Conservation (phyloP, 2,329 filamentous ascomycete species). For the Stagonosporopsis vannaccii region DNA sequence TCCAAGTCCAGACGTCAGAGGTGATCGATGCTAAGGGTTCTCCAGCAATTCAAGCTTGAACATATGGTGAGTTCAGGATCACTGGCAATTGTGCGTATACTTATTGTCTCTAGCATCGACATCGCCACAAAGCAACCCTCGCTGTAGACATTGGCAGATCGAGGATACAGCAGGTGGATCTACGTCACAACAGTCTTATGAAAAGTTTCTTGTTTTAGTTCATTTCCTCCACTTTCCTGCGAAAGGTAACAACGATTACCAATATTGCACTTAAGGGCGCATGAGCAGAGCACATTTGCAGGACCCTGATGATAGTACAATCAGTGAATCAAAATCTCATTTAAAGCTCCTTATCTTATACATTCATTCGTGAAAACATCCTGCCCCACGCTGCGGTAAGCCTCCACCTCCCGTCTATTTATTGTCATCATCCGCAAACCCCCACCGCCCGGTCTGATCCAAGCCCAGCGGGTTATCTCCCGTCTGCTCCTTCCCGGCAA, state of each 20-base stretch:
- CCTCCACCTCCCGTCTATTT: neutral
- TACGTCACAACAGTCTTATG: neutral
- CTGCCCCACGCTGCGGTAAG: too few relatives aligned
- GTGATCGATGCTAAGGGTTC: conserved; percentile 27
- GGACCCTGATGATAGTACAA: neutral
- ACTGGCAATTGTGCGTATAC: neutral
- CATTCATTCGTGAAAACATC: neutral
- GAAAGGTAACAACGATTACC: neutral
- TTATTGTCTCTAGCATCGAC: neutral
- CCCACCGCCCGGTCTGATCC: conserved; percentile 48
- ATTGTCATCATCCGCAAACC: conserved; percentile 40
- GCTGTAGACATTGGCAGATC: neutral
- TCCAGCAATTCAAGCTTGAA: conserved; percentile 14
- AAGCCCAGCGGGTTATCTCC: conserved; percentile 50
- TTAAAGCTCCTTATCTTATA: neutral
- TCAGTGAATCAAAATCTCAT: neutral
- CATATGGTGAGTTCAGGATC: neutral
- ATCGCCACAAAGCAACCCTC: neutral
- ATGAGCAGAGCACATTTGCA: neutral
- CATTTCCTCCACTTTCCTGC: too few relatives aligned
- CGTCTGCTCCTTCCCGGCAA: conserved; percentile 51
- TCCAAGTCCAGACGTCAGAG: conserved; percentile 40
- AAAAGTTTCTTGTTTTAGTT: conserved; percentile 2
- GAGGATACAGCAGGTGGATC: neutral
- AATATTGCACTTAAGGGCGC: neutral